Conservation (phyloP, 2,329 filamentous ascomycete genomes). For the Volutella citrinella region DNA sequence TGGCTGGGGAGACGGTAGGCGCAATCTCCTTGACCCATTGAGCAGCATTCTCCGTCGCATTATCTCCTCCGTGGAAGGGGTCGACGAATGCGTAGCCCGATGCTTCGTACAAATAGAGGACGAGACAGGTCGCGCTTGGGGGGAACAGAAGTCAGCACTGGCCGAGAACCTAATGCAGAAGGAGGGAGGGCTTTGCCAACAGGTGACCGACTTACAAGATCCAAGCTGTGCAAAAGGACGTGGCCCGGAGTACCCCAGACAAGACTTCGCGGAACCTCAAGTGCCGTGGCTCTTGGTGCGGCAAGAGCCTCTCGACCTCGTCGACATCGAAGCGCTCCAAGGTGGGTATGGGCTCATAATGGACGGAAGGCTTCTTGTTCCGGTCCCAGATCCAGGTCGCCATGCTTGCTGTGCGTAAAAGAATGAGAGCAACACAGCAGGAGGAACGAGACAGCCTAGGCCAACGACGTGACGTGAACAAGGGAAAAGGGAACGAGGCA, state of each 20-base stretch:
- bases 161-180: neutral
- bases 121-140: slow-evolving; percentile 14
- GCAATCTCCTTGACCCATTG: slow-evolving; percentile 17
- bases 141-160: slow-evolving; percentile 2
- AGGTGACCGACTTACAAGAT: slow-evolving; percentile 16
- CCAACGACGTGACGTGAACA: too few relatives aligned
- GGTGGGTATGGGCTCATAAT: slow-evolving; percentile 13
- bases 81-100: slow-evolving; percentile 13
- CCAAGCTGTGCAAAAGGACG: slow-evolving; percentile 2
- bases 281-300: neutral
- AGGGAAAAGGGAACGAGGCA: too few relatives aligned
- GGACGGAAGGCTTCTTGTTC: slow-evolving; percentile 8
- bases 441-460: too few relatives aligned
- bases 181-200: too few relatives aligned
- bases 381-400: slow-evolving; percentile 13
- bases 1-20: slow-evolving; percentile 13
- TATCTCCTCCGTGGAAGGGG: slow-evolving; percentile 8
- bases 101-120: slow-evolving; percentile 13
- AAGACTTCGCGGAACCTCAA: slow-evolving; percentile 1
- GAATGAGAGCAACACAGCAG: too few relatives aligned
- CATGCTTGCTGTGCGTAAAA: too few relatives aligned
- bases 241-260: slow-evolving; percentile 4
- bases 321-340: neutral
- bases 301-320: neutral
- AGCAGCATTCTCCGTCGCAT: slow-evolving; percentile 11